Percentiles rank a stretch among this genome's conserved stretches.
Evolutionary conservation across 2,329 filamentous ascomycete species (phyloP).

Genomic region (Sarocladiaceae sp.): DNA sequence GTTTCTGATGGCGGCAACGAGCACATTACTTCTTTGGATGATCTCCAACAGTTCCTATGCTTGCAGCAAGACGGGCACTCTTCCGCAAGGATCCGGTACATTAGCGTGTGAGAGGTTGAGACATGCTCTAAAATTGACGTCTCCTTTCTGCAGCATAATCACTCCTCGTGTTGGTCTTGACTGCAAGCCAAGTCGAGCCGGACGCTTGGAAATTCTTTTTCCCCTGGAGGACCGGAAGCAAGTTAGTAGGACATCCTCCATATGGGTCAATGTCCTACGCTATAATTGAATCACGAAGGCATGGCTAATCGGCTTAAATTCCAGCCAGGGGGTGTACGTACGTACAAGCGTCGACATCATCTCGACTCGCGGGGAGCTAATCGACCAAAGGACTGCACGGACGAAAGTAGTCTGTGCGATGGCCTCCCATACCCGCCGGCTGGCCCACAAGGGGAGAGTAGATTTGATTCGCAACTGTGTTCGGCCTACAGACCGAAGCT

Average conservation of each 20-base stretch:
- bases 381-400: not conserved
- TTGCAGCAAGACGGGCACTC: not conserved
- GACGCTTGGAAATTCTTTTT: no score
- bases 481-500: no score
- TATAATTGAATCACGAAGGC: no score
- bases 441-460: not conserved
- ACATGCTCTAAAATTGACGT: not conserved
- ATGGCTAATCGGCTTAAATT: no score
- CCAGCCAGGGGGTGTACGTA: no score
- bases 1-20: no score
- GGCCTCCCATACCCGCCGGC: not conserved
- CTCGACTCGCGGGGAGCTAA: no score
- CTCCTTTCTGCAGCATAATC: not conserved
- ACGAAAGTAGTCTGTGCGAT: slow-evolving; percentile 5
- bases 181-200: no score
- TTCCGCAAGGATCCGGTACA: not conserved
- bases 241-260: no score
- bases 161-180: not conserved
- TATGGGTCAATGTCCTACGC: no score
- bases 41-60: not conserved
- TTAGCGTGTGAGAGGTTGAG: slow-evolving; percentile 9
- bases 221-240: no score
- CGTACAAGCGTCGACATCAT: no score
- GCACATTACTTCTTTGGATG: not conserved
- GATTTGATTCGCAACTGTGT: not conserved